phyloP scores from a whole-genome alignment of 257 asterid genomes.

The Solanum habrochaites region DNA sequence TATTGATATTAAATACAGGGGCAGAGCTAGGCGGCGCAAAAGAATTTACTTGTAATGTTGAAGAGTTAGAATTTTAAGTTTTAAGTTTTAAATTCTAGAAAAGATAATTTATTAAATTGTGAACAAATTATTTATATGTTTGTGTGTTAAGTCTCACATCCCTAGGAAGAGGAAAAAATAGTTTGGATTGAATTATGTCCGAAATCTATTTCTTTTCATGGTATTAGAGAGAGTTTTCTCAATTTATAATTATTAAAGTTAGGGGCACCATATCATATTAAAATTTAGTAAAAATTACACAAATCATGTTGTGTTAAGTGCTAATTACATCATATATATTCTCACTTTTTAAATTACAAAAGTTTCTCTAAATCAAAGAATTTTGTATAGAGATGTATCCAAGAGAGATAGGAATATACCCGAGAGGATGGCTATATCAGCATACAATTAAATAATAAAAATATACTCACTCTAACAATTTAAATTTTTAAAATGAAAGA shows the following conservation, averaged over 20 bases:
- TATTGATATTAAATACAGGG: not conserved
- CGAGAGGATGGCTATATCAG: accelerated
- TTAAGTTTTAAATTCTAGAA: not conserved
- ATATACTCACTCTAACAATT: too few species aligned
- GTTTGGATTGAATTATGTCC: not conserved
- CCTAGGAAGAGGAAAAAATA: not conserved
- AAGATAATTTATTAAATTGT: not conserved
- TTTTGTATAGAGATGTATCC: too few species aligned
- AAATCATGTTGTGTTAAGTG: not conserved
- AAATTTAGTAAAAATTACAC: not conserved
- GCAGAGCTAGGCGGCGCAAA: not conserved
- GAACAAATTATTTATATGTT: not conserved
- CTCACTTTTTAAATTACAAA: not conserved
- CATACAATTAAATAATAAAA: too few species aligned
- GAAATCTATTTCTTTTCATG: too few species aligned
- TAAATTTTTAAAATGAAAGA: too few species aligned
- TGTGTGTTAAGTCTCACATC: not conserved
- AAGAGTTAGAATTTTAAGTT: not conserved
- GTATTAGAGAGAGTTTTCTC: not conserved
- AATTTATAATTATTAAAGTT: too few species aligned
- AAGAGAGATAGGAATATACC: not conserved
- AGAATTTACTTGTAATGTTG: not conserved
- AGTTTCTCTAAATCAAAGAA: too few species aligned
- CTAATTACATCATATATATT: too few species aligned
- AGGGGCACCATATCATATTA: too few species aligned